Base-by-base conservation (phyloP, 768 basidiomycete species). In the Tricholomella constricta region DNA sequence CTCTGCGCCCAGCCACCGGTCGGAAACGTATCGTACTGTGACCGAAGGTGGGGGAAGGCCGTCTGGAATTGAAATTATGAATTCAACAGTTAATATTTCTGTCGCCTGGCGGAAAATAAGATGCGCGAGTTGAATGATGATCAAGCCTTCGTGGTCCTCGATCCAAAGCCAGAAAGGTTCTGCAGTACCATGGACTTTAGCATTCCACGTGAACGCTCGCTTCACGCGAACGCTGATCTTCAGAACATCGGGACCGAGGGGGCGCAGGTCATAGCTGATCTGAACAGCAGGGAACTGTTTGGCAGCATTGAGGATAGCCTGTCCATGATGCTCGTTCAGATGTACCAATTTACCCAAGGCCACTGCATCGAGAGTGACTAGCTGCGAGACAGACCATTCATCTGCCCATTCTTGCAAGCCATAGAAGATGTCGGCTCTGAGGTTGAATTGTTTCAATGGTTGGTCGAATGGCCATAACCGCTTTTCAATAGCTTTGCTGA, bases 91-190 rank as follows among this genome's bases (percentile, higher is more conserved):
- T 29, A 94, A 55, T 4, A 63, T 43, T 0, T 78, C 71, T 1
- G 88, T 90, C 15, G 79, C 77, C 56, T 83, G 80, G 38, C 88
- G 86, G 56, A 98, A 82, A 29, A 85, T 61, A 22, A 95, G 70
- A 61, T 89, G 85, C 0, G 85, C 74, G 48, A 89, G 78, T 64
- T 96, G 94, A 10, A 94, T 79, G 62, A 98, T 95, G 32, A 80
- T 79, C n/a, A 80, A 58, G n/a, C 85, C 88, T 29, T 88, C 80
- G 32, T 86, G 78, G 62, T 95, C 93, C 71, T 98, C 94, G 2
- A 97, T 74, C 97, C 97, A 98, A 26, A 99, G 69, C 87, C 92
- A 98, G 71, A 98, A 98, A 1, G 92, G 88, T 67, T 98, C 93
- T 2, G 76, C 73, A 10, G 72, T 75, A 0, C 88, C 89, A 61